Base-by-base conservation (phyloP, 2,329 filamentous ascomycete species). In the Phyllosticta paracitricarpa region DNA sequence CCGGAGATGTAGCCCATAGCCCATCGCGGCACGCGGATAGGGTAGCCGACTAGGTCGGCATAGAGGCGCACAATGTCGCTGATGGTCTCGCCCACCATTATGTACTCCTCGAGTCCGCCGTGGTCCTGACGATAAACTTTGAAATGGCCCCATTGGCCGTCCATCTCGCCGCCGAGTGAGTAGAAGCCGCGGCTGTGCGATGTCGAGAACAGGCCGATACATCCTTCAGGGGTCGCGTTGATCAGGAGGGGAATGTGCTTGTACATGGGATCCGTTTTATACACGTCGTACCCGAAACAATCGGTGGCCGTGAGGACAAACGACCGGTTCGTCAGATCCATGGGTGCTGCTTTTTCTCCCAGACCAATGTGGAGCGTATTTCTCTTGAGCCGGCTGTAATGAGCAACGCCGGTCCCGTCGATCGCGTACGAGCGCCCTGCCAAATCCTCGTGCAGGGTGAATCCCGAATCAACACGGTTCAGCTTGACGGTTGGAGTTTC, bases 221-320 rank as follows among this genome's bases (percentile, higher is more conserved):
- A 87, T 0, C 86, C 87, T 2, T 81, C 68, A 0, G 84, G 81
- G 0, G 83, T 86, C 0, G 82, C 84, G 61, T 88, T 88, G 72
- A 90, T 86, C 28, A 91, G 76, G 0, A 90, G 78, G 0, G 88
- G 88, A 51, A 89, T 88, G 67, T 89, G 85, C 73, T 91, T 90
- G 75, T 90, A 90, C 59, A 89, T 76, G 0, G 87, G 87, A 69
- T 90, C 87, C 2, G 86, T 87, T 9, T 81, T 81, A 68, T 89
- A 84, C 3, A 84, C 82, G 66, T 90, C 86, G 68, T 91, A 89
- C 2, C 87, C 57, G 66, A 90, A 90, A 48, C 82, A 86, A 70
- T 90, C 87, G 0, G 85, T 89, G 2, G 85, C 86, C 0, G 85
- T 84, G 14, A 90, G 76, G 26, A 81, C 79, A 69, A 89, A 90